These are phyloP conservation scores for Sesbania bispinosa DNA, from an alignment of 306 rosid species.

Conservation along the genomic window DNA sequence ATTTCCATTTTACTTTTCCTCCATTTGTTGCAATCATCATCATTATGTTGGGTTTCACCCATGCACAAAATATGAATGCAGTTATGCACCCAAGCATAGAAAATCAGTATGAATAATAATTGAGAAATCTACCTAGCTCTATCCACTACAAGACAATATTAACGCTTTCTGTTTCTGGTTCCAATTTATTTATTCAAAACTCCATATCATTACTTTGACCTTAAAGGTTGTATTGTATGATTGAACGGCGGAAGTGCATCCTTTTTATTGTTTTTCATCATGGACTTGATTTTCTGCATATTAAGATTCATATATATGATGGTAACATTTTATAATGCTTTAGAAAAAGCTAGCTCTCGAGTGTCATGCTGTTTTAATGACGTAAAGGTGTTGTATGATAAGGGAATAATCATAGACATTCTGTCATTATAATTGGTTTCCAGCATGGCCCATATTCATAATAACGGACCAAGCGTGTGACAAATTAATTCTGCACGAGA, in stretches of 20 bases:
- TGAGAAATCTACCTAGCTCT: too few relatives aligned
- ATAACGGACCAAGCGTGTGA: too few relatives aligned
- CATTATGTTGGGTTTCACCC: too few relatives aligned
- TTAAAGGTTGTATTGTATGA: constrained; percentile 60
- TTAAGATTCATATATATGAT: constrained; percentile 39
- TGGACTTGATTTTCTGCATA: constrained; percentile 38
- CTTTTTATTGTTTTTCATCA: constrained; percentile 48
- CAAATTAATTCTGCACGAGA: too few relatives aligned
- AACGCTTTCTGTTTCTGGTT: constrained; percentile 36
- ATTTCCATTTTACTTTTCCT: too few relatives aligned
- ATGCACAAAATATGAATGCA: too few relatives aligned
- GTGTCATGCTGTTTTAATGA: constrained; percentile 43
- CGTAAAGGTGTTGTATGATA: constrained; percentile 47
- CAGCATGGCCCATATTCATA: too few relatives aligned
- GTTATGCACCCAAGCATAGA: too few relatives aligned
- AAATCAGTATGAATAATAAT: too few relatives aligned
- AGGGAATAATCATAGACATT: too few relatives aligned
- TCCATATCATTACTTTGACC: constrained; percentile 58
- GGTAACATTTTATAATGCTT: constrained; percentile 31
- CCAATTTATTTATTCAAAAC: constrained; percentile 16
- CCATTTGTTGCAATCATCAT: too few relatives aligned
- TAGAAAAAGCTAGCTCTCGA: constrained; percentile 34
- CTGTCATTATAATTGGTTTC: too few relatives aligned
- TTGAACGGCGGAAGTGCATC: constrained; percentile 70
- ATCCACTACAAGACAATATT: constrained; percentile 41